Evolutionary conservation across 139 green algal genomes (phyloP).

Genomic region (Diplosphaera chodatii): DNA sequence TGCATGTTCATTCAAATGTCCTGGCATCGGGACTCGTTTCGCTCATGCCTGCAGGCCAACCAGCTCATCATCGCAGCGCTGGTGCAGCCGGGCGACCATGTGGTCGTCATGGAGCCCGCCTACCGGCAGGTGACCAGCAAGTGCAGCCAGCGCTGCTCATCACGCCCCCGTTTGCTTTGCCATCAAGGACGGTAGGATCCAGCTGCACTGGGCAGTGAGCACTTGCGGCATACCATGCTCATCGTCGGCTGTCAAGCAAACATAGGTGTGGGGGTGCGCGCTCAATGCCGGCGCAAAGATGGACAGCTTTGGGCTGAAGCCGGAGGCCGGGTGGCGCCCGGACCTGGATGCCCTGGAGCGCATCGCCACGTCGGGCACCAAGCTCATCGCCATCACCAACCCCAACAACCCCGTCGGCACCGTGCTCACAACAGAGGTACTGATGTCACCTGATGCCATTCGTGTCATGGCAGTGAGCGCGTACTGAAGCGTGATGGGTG

Average conservation of each 20-base stretch:
- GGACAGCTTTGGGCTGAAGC: background rate
- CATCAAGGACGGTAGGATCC: too few relatives aligned
- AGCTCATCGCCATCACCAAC: background rate
- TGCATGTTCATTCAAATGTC: too few relatives aligned
- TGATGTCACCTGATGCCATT: too few relatives aligned
- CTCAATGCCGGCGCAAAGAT: background rate
- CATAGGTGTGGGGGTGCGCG: slow-evolving; percentile 1
- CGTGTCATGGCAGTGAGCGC: too few relatives aligned
- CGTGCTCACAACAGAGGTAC: background rate
- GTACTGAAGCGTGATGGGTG: too few relatives aligned
- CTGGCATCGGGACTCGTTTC: too few relatives aligned
- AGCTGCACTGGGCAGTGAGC: too few relatives aligned
- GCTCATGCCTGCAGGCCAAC: slow-evolving; percentile 7
- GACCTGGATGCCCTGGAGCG: background rate
- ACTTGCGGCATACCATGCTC: too few relatives aligned
- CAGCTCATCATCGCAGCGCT: background rate
- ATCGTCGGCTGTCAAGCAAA: too few relatives aligned
- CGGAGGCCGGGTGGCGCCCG: background rate
- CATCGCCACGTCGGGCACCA: background rate
- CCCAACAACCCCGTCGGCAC: slow-evolving; percentile 6
- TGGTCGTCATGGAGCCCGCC: slow-evolving; percentile 6
- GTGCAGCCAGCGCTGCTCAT: background rate
- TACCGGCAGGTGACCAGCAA: slow-evolving; percentile 11
- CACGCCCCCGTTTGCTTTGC: too few relatives aligned
- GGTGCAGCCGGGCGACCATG: background rate